Evolutionary conservation across 176 grass and related monocot genomes (phyloP).

Genomic region (Cymbopogon citratus): DNA sequence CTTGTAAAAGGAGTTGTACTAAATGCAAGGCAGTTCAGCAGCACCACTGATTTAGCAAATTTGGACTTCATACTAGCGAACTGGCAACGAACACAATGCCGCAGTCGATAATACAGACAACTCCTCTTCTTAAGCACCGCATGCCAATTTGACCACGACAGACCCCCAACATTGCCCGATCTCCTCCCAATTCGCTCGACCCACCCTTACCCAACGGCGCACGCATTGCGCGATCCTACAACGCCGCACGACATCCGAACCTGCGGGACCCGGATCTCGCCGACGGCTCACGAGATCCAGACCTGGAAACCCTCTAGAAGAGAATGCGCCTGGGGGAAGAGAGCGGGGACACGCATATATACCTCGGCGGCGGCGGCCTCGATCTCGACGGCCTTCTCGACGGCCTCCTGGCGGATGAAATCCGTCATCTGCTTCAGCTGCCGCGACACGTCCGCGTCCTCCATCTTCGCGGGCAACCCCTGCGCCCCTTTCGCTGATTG

Average conservation of each 20-base stretch:
- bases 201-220: neutral
- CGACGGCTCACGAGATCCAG: neutral
- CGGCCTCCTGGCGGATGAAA: conserved; percentile 68
- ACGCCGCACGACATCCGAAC: conserved; percentile 24
- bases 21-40: neutral
- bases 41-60: neutral
- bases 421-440: conserved; percentile 67
- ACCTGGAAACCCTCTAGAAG: neutral
- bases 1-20: neutral
- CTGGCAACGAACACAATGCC: neutral
- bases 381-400: conserved; percentile 76
- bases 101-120: neutral
- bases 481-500: neutral
- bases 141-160: no score
- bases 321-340: neutral
- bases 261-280: conserved; percentile 9
- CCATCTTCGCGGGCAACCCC: conserved; percentile 32
- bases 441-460: conserved; percentile 38
- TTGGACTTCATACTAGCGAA: neutral
- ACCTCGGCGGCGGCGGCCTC: conserved; percentile 67
- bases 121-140: neutral
- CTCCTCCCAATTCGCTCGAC: neutral
- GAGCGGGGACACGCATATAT: neutral
- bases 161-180: conserved; percentile 8
- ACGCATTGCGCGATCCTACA: neutral